Percentiles rank a stretch among this genome's conserved stretches.
phyloP scores from a whole-genome alignment of 208 protist genomes.

The Trypanosoma vivax region DNA sequence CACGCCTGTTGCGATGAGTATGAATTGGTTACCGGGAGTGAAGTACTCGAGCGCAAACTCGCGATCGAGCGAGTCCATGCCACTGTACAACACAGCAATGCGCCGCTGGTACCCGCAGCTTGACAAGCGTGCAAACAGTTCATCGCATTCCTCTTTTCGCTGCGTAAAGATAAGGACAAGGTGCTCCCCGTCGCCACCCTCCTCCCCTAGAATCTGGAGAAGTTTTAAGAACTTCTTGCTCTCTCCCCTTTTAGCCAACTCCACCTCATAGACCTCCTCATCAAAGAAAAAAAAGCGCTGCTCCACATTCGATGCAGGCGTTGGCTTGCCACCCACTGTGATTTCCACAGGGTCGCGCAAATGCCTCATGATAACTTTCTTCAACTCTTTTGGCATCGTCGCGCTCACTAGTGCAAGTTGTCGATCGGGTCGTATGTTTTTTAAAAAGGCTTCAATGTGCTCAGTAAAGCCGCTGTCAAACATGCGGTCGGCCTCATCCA shows the following conservation, averaged over 20 bases:
- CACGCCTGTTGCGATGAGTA: constrained; percentile 86
- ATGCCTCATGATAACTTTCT: constrained; percentile 58
- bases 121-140: constrained; percentile 74
- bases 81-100: constrained; percentile 79
- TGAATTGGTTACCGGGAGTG: constrained; percentile 71
- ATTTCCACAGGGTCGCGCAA: constrained; percentile 82
- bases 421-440: constrained; percentile 83
- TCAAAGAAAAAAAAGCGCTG: constrained; percentile 90
- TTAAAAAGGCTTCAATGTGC: constrained; percentile 87
- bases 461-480: constrained; percentile 93
- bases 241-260: constrained; percentile 39
- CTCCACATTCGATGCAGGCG: constrained; percentile 83
- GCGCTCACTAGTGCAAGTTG: constrained; percentile 89
- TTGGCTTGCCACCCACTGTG: constrained; percentile 76
- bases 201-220: constrained; percentile 83
- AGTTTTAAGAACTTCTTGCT: constrained; percentile 71
- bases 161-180: constrained; percentile 91
- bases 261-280: constrained; percentile 73
- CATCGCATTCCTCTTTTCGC: constrained; percentile 85
- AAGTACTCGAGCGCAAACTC: constrained; percentile 88
- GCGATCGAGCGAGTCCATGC: constrained; percentile 89
- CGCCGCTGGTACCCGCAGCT: constrained; percentile 69
- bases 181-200: constrained; percentile 47
- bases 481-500: constrained; percentile 93
- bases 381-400: constrained; percentile 88